phyloP scores from a whole-genome alignment of 31 red algal species.

The Endocladia muricata region DNA sequence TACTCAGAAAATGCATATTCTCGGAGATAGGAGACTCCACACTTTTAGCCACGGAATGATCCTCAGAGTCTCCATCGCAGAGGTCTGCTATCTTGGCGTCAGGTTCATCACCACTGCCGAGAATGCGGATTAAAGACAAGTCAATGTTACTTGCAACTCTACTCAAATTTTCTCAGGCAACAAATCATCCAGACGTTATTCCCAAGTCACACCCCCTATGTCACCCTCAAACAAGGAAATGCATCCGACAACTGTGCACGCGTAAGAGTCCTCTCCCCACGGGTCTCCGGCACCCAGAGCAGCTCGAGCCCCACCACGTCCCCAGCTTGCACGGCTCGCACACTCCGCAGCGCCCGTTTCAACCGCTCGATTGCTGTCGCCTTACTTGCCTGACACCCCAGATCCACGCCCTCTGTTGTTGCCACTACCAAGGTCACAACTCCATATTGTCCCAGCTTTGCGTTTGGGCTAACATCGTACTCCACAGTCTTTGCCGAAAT shows the following conservation, averaged over 20 bases:
- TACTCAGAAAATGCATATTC: too few relatives aligned
- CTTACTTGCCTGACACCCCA: slow-evolving; percentile 43
- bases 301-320: slow-evolving; percentile 57
- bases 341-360: slow-evolving; percentile 25
- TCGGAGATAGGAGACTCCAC: too few relatives aligned
- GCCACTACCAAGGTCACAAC: slow-evolving; percentile 60
- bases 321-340: slow-evolving; percentile 23
- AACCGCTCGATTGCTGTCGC: slow-evolving; percentile 29
- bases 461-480: background rate
- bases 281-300: slow-evolving; percentile 40
- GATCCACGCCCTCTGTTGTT: slow-evolving; percentile 54
- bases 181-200: too few relatives aligned
- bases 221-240: slow-evolving; percentile 43
- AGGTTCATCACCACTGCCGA: too few relatives aligned
- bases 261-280: slow-evolving; percentile 4
- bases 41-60: too few relatives aligned
- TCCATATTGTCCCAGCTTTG: slow-evolving; percentile 37
- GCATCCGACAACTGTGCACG: slow-evolving; percentile 32
- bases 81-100: too few relatives aligned
- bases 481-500: slow-evolving; percentile 7
- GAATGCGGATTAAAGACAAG: too few relatives aligned
- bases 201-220: background rate
- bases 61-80: too few relatives aligned
- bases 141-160: too few relatives aligned
- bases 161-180: too few relatives aligned